These are phyloP conservation scores for Oxytropis ochrocephala DNA, from an alignment of 306 rosid genomes.

Conservation along the genomic window DNA sequence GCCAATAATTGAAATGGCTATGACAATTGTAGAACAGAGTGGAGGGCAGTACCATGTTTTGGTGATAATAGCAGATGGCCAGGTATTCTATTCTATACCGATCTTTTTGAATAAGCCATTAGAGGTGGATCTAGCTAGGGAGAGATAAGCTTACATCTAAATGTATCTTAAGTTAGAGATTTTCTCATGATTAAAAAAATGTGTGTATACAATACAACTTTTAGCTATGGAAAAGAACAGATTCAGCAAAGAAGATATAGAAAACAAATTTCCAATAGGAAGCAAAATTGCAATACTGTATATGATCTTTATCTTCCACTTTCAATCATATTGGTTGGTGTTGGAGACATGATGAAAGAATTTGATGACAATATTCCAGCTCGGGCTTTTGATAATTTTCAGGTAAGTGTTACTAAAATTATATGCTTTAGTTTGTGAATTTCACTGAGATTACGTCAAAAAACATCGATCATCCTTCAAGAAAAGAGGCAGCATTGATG, in stretches of 20 bases:
- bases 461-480: slow-evolving; percentile 34
- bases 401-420: slow-evolving; percentile 50
- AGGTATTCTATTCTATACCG: too few species aligned
- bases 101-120: neutral
- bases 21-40: too few species aligned
- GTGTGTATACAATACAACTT: neutral
- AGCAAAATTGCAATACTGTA: neutral
- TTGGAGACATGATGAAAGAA: slow-evolving; percentile 84
- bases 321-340: slow-evolving; percentile 74
- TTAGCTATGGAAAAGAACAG: neutral
- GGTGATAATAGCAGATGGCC: too few species aligned
- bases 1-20: slow-evolving; percentile 66
- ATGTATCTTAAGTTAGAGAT: too few species aligned
- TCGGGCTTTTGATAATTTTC: slow-evolving; percentile 66
- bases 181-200: too few species aligned
- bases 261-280: neutral
- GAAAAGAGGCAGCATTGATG: slow-evolving; percentile 79
- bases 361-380: slow-evolving; percentile 79
- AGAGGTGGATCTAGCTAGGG: neutral
- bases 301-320: neutral
- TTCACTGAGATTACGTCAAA: slow-evolving; percentile 67
- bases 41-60: too few species aligned
- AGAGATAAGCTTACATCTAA: too few species aligned
- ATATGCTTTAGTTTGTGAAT: slow-evolving; percentile 55
- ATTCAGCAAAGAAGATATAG: neutral